A percentile compares a stretch with the other conserved stretches of the same genome.
Conservation (phyloP, 345 rosid species). For the Carallia pectinifolia region DNA sequence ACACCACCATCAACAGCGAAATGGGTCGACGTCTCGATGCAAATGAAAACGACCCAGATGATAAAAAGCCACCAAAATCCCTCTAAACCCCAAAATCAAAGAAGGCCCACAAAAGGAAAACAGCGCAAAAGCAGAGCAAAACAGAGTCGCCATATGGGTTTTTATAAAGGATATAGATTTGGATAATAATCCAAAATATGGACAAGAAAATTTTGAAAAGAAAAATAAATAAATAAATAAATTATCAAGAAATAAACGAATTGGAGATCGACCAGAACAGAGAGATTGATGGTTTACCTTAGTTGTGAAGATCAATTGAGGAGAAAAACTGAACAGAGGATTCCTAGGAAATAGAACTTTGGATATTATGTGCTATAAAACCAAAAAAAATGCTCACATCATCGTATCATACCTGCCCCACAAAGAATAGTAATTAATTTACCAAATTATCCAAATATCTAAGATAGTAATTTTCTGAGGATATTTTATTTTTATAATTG, state of each 20-base stretch:
- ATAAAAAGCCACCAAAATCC: constrained; percentile 20
- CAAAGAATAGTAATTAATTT: not conserved
- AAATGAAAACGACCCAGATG: constrained; percentile 19
- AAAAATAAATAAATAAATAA: constrained; percentile 1
- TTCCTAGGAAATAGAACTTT: not conserved
- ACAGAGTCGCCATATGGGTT: constrained; percentile 3
- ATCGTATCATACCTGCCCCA: too few relatives aligned
- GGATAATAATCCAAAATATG: constrained; percentile 49
- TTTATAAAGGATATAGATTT: constrained; percentile 20
- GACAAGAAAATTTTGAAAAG: constrained; percentile 33
- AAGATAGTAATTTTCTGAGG: too few relatives aligned
- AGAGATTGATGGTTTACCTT: constrained; percentile 20
- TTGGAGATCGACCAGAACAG: not conserved
- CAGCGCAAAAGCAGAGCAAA: not conserved
- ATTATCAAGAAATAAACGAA: constrained; percentile 5
- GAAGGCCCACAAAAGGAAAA: not conserved
- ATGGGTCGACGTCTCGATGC: not conserved
- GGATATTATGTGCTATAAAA: not conserved
- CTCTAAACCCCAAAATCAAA: constrained; percentile 9
- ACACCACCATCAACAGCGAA: not conserved
- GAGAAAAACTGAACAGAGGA: constrained; percentile 21
- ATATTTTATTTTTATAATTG: too few relatives aligned
- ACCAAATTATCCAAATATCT: too few relatives aligned
- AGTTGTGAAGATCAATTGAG: constrained; percentile 27
- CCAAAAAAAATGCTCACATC: not conserved